phyloP scores from a whole-genome alignment of 371 early-diverging fungal species.

The Apophysomyces trapeziformis region DNA sequence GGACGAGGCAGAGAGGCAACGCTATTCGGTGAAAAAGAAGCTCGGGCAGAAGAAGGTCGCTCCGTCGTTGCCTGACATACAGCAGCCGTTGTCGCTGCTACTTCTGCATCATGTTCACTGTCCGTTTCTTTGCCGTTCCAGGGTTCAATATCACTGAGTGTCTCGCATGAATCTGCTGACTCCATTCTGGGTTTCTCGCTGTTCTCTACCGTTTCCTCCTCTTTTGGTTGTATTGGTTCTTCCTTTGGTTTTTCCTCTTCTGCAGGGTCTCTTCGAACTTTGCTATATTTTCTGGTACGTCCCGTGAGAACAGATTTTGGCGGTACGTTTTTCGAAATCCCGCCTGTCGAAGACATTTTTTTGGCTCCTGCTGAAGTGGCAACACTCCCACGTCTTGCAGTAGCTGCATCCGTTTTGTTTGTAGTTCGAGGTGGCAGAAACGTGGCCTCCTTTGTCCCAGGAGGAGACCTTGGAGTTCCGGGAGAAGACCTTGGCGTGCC shows the following conservation, averaged over 20 bases:
- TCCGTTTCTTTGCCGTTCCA: constrained; percentile 21
- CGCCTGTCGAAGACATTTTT: constrained; percentile 20
- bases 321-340: constrained; percentile 31
- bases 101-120: constrained; percentile 50
- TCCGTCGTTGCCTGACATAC: constrained; percentile 6
- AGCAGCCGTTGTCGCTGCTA: constrained; percentile 27
- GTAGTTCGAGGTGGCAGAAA: background rate
- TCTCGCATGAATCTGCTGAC: constrained; percentile 4
- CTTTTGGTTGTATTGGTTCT: constrained; percentile 9
- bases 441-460: background rate
- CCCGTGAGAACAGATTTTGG: constrained; percentile 31
- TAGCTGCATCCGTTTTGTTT: background rate
- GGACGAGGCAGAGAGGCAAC: constrained; percentile 37
- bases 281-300: constrained; percentile 29
- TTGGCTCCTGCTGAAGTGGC: constrained; percentile 2
- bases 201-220: background rate
- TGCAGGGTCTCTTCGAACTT: background rate
- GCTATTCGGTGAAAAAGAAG: constrained; percentile 36
- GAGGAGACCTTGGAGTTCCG: too few relatives aligned
- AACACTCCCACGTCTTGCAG: background rate
- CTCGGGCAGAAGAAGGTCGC: constrained; percentile 16
- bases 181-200: background rate
- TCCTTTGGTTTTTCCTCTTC: constrained; percentile 4
- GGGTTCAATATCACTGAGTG: constrained; percentile 15
- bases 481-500: too few relatives aligned